Base-by-base conservation (phyloP, 2,329 filamentous ascomycete genomes). In the Apiospora saccharicola region DNA sequence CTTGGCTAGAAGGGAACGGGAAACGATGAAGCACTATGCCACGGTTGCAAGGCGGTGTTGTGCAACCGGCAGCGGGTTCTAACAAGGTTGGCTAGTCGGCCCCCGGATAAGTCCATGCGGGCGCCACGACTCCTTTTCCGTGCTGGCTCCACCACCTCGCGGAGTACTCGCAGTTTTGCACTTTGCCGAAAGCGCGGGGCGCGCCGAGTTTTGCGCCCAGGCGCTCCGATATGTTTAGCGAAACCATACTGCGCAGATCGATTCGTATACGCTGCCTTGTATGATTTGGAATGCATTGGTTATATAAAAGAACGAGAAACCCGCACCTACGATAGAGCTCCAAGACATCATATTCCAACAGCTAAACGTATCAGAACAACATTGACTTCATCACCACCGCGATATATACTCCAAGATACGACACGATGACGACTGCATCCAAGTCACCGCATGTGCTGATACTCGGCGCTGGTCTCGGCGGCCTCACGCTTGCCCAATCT, bases 401-500 rank as follows among this genome's bases (percentile, higher is more conserved):
- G 19, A 41, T 14, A 41, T n/a, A 64, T 12, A 64, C 13, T 13
- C 14, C 4, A 22, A 22, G 6, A 3, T n/a, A 41, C 57, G 2
- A 64, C 57, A 64, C 8, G 57, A 64, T 41, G 57, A 37, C 19
- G 16, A 64, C 57, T 5, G 8, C 16, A 41, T n/a, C 57, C 19
- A 64, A 41, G n/a, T 10, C 57, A n/a, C 68, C 68, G 3, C 72
- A 73, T 61, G 72, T 73, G 37, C 30, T 73, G 30, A 73, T 73
- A 43, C 46, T 73, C 10, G 72, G 72, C 12, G 72, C 46, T 24
- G 72, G 72, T 30, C 64, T 73, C 14, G 72, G 72, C 24, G 72
- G 72, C 22, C 72, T 73, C 57, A 71, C 72, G 24, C 53, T 73
- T n/a, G 72, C 71, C 4, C 72, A 73, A 30, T 41, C 67, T 3